A percentile compares a stretch with the other conserved stretches of the same genome.
Conservation (phyloP, 208 protist species). For the Crithidia fasciculata region DNA sequence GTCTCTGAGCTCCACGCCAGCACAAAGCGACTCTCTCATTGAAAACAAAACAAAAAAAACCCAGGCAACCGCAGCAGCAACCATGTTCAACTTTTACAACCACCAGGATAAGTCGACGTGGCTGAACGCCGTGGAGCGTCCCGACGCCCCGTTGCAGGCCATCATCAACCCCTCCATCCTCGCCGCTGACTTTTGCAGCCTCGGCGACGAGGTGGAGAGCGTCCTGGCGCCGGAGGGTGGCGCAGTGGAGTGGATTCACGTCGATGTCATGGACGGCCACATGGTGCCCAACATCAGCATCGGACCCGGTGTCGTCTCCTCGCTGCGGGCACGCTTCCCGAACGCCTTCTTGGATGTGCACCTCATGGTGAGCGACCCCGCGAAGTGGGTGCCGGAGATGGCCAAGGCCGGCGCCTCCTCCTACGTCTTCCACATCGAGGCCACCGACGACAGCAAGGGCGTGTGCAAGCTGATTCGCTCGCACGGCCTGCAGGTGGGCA, state of each 20-base stretch:
- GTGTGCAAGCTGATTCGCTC: slow-evolving; percentile 74
- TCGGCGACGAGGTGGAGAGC: slow-evolving; percentile 81
- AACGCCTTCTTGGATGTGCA: slow-evolving; percentile 96
- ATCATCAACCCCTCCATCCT: slow-evolving; percentile 94
- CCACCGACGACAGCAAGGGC: slow-evolving; percentile 54
- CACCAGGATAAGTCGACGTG: slow-evolving; percentile 67
- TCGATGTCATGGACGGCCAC: slow-evolving; percentile 98
- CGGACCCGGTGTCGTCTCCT: slow-evolving; percentile 93
- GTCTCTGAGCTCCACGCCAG: not conserved
- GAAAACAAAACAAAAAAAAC: slow-evolving; percentile 11
- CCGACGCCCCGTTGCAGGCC: slow-evolving; percentile 45
- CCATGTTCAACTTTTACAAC: slow-evolving; percentile 31
- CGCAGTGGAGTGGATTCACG: slow-evolving; percentile 93
- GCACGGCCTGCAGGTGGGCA: slow-evolving; percentile 91
- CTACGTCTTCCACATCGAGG: slow-evolving; percentile 97
- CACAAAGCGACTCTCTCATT: not conserved
- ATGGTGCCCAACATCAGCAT: slow-evolving; percentile 98
- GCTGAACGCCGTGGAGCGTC: slow-evolving; percentile 51
- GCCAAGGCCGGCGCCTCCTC: slow-evolving; percentile 89
- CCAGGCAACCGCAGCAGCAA: not conserved
- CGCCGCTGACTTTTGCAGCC: slow-evolving; percentile 83
- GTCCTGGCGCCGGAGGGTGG: slow-evolving; percentile 74
- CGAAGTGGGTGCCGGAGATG: slow-evolving; percentile 88
- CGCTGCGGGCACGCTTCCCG: slow-evolving; percentile 82
- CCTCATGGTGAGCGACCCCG: slow-evolving; percentile 96